Evolutionary conservation across 306 rosid species (phyloP).

Genomic region (Crotalaria pallida): DNA sequence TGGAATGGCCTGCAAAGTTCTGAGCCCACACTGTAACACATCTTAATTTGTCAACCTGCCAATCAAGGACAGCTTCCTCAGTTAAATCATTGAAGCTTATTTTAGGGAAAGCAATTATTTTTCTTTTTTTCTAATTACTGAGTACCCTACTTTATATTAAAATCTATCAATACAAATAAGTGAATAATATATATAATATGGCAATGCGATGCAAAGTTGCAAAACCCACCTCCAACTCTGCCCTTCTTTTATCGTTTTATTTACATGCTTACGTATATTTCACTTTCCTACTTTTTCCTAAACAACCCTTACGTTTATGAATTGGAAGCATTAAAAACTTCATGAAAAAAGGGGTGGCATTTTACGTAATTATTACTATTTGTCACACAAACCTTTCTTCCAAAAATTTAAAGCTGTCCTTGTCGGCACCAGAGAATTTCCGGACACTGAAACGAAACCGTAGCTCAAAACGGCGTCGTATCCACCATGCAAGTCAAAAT

Average conservation of each 20-base stretch:
- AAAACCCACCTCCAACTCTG: not conserved
- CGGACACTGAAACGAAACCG: constrained; percentile 18
- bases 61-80: constrained; percentile 25
- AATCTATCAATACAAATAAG: not conserved
- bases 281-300: not conserved
- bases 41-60: constrained; percentile 51
- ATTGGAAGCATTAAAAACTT: not conserved
- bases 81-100: constrained; percentile 29
- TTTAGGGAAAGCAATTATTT: not conserved
- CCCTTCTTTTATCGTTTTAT: not conserved
- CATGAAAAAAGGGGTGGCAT: not conserved
- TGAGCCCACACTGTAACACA: constrained; percentile 54
- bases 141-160: no score
- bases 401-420: constrained; percentile 24
- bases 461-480: not conserved
- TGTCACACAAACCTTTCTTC: not conserved
- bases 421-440: constrained; percentile 48
- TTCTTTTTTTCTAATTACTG: no score
- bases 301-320: not conserved
- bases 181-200: no score
- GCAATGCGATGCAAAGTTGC: not conserved
- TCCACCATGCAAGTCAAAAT: not conserved
- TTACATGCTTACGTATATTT: not conserved
- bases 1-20: constrained; percentile 42
- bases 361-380: not conserved